Percentiles rank a stretch among this genome's conserved stretches.
Evolutionary conservation across 2,329 filamentous ascomycete species (phyloP).

Genomic region (Ophiosphaerella herpotricha): DNA sequence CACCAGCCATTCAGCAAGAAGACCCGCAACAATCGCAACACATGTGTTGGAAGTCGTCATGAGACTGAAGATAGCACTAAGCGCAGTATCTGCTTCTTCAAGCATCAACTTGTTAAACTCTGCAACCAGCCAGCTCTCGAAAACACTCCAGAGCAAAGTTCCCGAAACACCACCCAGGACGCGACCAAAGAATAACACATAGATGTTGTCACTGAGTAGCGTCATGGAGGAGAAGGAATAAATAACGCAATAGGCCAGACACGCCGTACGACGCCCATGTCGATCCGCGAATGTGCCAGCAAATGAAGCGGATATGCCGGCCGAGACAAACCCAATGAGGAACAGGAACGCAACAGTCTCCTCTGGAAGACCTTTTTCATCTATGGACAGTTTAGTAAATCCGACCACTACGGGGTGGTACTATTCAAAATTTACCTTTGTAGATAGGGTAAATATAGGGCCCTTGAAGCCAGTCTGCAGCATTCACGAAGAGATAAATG

Average conservation of each 20-base stretch:
- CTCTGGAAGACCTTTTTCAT: constrained; percentile 55
- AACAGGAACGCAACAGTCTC: constrained; percentile 48
- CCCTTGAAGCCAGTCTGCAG: constrained; percentile 55
- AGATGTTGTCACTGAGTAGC: constrained; percentile 54
- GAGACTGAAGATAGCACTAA: constrained; percentile 60
- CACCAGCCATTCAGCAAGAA: constrained; percentile 60
- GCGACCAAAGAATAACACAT: constrained; percentile 58
- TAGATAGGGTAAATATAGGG: constrained; percentile 59
- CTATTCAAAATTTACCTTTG: constrained; percentile 40
- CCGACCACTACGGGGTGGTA: no score
- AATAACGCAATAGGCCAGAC: constrained; percentile 59
- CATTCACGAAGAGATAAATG: constrained; percentile 52
- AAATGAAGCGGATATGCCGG: constrained; percentile 55
- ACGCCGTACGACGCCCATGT: constrained; percentile 58
- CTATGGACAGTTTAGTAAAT: constrained; percentile 16
- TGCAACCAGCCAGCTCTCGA: constrained; percentile 66
- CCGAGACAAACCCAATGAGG: constrained; percentile 54
- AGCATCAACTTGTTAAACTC: constrained; percentile 58
- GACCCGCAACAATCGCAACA: constrained; percentile 60
- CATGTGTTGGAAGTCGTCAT: constrained; percentile 54
- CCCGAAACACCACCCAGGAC: constrained; percentile 61
- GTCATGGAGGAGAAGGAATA: constrained; percentile 60
- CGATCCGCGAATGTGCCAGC: constrained; percentile 56
- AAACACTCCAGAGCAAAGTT: constrained; percentile 62
- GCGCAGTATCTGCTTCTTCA: constrained; percentile 48